These are phyloP conservation scores for Leucaena leucocephala DNA, from an alignment of 306 rosid genomes.

Conservation along the genomic window DNA sequence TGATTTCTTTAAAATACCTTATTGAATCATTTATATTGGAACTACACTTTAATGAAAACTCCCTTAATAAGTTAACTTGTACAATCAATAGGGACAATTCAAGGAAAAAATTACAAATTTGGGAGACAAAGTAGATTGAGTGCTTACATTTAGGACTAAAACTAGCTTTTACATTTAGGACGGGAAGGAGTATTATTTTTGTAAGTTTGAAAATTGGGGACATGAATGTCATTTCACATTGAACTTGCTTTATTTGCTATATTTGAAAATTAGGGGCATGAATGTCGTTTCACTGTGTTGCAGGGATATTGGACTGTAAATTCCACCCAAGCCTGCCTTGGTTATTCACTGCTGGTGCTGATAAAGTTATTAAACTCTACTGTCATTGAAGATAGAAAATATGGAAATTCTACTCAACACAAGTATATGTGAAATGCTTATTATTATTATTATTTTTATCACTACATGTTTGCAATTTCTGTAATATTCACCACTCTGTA, in stretches of 20 bases:
- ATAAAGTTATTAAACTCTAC: constrained; percentile 71
- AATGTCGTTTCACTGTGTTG: constrained; percentile 30
- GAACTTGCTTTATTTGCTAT: too few relatives aligned
- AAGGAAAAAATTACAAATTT: too few relatives aligned
- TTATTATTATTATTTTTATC: too few relatives aligned
- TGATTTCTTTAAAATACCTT: too few relatives aligned
- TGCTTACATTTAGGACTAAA: too few relatives aligned
- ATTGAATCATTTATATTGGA: too few relatives aligned
- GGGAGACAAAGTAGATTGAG: too few relatives aligned
- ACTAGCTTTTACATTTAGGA: neutral
- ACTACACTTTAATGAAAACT: too few relatives aligned
- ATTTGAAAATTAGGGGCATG: neutral
- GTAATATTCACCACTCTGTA: neutral
- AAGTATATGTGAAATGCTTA: neutral
- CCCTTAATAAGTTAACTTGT: too few relatives aligned
- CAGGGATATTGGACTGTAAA: constrained; percentile 92
- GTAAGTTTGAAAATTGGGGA: neutral
- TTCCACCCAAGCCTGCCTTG: constrained; percentile 96
- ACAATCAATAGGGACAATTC: too few relatives aligned
- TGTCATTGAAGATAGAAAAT: constrained; percentile 62
- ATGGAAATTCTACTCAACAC: constrained; percentile 14
- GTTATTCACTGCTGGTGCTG: constrained; percentile 92
- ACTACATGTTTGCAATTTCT: too few relatives aligned
- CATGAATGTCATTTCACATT: neutral
- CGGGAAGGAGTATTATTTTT: too few relatives aligned